A percentile compares a stretch with the other conserved stretches of the same genome.
phyloP scores from a whole-genome alignment of 169 alveolate genomes.

The Neospora caninum region DNA sequence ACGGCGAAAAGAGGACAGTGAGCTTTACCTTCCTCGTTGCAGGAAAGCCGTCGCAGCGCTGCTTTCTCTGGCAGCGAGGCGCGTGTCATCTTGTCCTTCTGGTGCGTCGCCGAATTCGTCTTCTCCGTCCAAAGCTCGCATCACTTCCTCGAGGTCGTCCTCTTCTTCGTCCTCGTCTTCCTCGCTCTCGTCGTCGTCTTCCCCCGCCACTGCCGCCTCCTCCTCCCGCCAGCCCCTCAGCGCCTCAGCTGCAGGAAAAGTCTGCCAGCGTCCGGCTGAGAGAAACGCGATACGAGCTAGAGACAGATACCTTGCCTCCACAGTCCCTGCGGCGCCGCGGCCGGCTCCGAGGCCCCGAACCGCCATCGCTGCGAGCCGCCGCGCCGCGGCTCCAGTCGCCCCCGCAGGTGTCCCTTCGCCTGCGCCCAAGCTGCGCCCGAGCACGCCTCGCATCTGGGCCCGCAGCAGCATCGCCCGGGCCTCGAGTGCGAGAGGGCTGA shows the following conservation, averaged over 20 bases:
- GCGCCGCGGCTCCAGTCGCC: not conserved
- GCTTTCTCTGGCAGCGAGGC: no score
- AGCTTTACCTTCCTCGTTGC: no score
- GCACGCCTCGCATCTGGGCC: not conserved
- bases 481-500: not conserved
- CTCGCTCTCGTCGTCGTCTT: not conserved
- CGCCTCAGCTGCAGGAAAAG: not conserved
- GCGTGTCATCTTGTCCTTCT: not conserved
- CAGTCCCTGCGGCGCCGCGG: not conserved
- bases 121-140: not conserved
- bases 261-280: not conserved
- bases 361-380: conserved; percentile 16
- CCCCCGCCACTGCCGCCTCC: not conserved
- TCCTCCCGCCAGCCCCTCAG: not conserved
- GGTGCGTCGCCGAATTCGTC: not conserved
- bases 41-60: no score
- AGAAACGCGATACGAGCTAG: not conserved
- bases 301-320: not conserved
- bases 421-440: not conserved
- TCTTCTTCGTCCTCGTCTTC: conserved; percentile 17
- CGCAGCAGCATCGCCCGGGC: not conserved
- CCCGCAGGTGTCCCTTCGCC: not conserved
- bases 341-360: conserved; percentile 5
- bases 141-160: not conserved
- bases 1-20: no score